Evolutionary conservation across 345 rosid species (phyloP).

Genomic region (Dovyalis caffra): DNA sequence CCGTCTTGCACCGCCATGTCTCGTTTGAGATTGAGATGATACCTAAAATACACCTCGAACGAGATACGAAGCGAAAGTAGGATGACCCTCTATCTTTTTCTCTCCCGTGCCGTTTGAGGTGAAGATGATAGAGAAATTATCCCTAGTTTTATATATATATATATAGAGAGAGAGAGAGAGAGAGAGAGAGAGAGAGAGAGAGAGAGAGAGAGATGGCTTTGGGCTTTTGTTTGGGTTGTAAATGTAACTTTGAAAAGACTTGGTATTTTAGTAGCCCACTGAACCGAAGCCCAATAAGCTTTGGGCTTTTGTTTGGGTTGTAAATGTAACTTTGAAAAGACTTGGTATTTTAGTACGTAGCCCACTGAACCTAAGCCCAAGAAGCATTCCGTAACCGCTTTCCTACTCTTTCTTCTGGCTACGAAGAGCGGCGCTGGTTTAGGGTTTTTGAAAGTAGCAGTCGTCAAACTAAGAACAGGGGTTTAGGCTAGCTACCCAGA

Average conservation of each 20-base stretch:
- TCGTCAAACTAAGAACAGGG: background rate
- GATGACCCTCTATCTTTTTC: no score
- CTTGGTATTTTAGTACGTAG: background rate
- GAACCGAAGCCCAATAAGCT: background rate
- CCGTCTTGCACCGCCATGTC: no score
- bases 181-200: no score
- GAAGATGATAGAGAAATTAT: no score
- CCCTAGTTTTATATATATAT: no score
- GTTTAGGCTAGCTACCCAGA: background rate
- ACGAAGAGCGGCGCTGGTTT: background rate
- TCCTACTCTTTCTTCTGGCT: background rate
- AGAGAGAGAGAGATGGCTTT: no score
- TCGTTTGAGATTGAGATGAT: no score
- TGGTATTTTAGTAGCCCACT: background rate
- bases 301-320: background rate
- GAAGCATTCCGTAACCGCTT: background rate
- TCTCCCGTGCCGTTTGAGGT: no score
- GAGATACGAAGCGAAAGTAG: no score
- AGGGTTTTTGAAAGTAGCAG: slow-evolving; percentile 15
- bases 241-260: background rate
- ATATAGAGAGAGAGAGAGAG: no score
- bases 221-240: background rate
- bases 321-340: background rate
- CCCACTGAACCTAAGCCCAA: background rate
- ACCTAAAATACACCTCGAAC: no score